Base-by-base conservation (phyloP, 805 yeast genomes). In the Blastobotrys mokoenaii region DNA sequence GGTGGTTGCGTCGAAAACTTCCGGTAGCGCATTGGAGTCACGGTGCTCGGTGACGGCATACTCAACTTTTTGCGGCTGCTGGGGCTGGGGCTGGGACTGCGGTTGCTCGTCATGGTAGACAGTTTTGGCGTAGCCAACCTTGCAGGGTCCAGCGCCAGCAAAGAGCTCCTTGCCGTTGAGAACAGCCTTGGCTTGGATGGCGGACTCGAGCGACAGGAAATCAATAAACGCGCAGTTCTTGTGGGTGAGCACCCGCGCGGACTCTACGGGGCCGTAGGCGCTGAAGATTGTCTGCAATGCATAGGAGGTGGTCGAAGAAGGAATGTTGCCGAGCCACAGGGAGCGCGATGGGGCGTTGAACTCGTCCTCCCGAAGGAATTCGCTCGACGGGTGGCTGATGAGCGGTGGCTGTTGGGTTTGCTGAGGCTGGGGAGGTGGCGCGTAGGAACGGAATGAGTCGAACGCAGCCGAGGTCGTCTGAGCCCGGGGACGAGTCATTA, bases 81-180 rank as follows among this genome's bases (percentile, higher is more conserved):
- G 27, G 8, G 27, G 9, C 20, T 29, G 15, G 22, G 29, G 36
- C 27, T 17, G 40, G 16, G n/a, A 4, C 17, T 29, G 32, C 22
- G 31, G 31, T 6, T 22, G 12, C 31, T 41, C 33, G 3, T 41
- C 44, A 3, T 41, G 31, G 10, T 36, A 34, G 6, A 47, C 54
- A 51, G 87, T 75, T 57, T 82, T 84, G 2, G 96, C 97, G 71
- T 87, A 93, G 0, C 89, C 85, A 33, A 87, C 85, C 34, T 77
- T 69, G 60, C 93, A 77, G 14, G 82, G 77, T 20, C 71, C 72
- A n/a, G 76, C 71, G 2, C 95, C 95, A 2, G 90, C 85, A 49
- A 80, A 75, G 34, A 90, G 70, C 57, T 90, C 96, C 52, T 81
- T 79, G 51, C 88, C 94, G 57, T 84, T 86, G 58, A 89, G 73